These are phyloP conservation scores for Arachnopeziza araneosa DNA, from an alignment of 2,329 filamentous ascomycete species.

Conservation along the genomic window DNA sequence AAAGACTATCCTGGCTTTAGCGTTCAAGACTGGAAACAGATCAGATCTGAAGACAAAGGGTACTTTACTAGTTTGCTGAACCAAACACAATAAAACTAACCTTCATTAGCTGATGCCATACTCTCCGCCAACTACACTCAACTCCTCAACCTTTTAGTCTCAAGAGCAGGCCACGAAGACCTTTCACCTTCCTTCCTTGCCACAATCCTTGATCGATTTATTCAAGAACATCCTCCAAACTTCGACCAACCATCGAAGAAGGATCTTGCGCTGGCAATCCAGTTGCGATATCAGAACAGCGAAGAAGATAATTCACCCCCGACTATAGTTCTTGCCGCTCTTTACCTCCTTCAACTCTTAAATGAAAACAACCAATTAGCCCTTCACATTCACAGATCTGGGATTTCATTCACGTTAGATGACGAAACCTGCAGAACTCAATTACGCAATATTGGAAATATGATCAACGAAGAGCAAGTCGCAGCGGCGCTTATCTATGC, in stretches of 20 bases:
- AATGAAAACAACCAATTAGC: slow-evolving; percentile 54
- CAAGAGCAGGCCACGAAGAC: slow-evolving; percentile 59
- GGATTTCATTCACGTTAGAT: slow-evolving; percentile 68
- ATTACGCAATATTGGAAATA: slow-evolving; percentile 46
- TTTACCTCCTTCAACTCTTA: slow-evolving; percentile 64
- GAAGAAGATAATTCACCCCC: slow-evolving; percentile 60
- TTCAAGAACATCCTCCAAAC: slow-evolving; percentile 79
- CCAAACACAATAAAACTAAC: slow-evolving; percentile 5
- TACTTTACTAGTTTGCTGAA: slow-evolving; percentile 33
- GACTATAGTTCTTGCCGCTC: slow-evolving; percentile 61
- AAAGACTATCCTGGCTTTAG: slow-evolving; percentile 81
- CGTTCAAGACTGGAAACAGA: slow-evolving; percentile 79
- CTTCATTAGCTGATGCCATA: slow-evolving; percentile 72
- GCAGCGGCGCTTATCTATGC: slow-evolving; percentile 69
- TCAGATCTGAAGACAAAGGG: slow-evolving; percentile 85
- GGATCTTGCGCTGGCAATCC: slow-evolving; percentile 57
- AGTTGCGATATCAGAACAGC: slow-evolving; percentile 52
- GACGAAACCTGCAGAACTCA: slow-evolving; percentile 58
- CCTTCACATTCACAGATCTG: slow-evolving; percentile 67
- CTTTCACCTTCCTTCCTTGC: slow-evolving; percentile 67
- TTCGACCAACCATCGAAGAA: slow-evolving; percentile 72
- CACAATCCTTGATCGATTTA: slow-evolving; percentile 76
- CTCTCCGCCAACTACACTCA: slow-evolving; percentile 71
- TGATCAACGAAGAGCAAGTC: slow-evolving; percentile 76
- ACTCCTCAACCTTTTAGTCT: slow-evolving; percentile 64